Evolutionary conservation across 768 basidiomycete species (phyloP), one percentile per base, ranked within the genome.

Genomic region (Mycena galericulata): DNA sequence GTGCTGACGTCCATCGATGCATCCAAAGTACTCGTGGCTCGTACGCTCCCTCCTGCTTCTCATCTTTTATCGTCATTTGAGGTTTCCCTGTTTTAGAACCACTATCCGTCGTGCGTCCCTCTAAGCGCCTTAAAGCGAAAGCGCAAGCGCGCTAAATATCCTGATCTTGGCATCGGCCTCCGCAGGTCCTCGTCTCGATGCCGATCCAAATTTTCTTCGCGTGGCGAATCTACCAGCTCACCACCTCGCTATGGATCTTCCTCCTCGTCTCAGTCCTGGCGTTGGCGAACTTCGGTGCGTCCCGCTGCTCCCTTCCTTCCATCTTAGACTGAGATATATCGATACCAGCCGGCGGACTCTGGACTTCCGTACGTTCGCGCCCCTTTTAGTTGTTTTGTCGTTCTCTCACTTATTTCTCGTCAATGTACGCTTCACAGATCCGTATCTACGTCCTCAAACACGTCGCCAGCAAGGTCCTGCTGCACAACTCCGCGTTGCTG

Each of bases 161-260:
- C 38, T 9, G 17, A 38, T 38, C 38, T 38, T 9, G 9, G 17
- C 38, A 14, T 41, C 10, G 15, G 27, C 50, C 14, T 29, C 7
- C 22, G n/a, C 50, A 82, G 81, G 82, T 83, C 4, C 77, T 79
- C 1, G 77, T 84, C 10, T 85, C 83, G 3, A 84, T 82, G 18
- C 83, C 83, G 0, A 84, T 85, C 22, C 84, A 85, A 72, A 67
- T 85, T 18, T 85, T 84, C 76, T 79, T 84, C 46, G 83, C 83
- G 0, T 83, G 82, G 79, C 76, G 82, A 51, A 83, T 55, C 15
- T 55, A 55, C 53, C 67, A 81, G 17, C 76, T 85, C 30, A 84
- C 81, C 24, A 81, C 80, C 61, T 75, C 75, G 7, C 75, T 71
- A 12, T 77, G 78, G 69, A 69, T 84, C 15, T 75, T 82, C 0